Conservation (phyloP, 2,329 filamentous ascomycete genomes). For the Raffaelea deltoideospora region DNA sequence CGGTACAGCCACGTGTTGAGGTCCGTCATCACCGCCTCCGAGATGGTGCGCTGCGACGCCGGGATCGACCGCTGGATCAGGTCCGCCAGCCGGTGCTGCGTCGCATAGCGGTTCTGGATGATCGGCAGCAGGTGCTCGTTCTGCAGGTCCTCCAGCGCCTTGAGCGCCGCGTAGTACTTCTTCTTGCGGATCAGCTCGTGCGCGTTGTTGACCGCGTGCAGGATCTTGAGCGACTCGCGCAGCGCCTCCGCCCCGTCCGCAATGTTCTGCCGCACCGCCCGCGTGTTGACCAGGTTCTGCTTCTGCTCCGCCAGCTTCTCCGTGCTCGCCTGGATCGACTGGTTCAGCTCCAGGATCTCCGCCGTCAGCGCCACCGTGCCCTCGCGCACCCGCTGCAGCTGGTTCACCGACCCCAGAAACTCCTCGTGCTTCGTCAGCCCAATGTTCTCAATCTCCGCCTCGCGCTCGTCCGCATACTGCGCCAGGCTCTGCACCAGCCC, state of each 20-base stretch:
- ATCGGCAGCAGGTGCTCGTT: slow-evolving; percentile 74
- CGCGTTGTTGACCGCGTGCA: slow-evolving; percentile 85
- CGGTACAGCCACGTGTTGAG: slow-evolving; percentile 93
- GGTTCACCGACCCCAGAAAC: slow-evolving; percentile 85
- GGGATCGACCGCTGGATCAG: slow-evolving; percentile 94
- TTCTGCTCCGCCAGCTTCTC: slow-evolving; percentile 92
- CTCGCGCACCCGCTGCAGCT: slow-evolving; percentile 81
- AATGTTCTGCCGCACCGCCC: slow-evolving; percentile 86
- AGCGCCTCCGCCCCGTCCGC: slow-evolving; percentile 81
- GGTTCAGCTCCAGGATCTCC: slow-evolving; percentile 83
- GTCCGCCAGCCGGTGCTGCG: slow-evolving; percentile 86
- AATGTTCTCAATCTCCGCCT: slow-evolving; percentile 83
- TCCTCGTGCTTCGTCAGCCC: slow-evolving; percentile 95
- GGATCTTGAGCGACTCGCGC: slow-evolving; percentile 79
- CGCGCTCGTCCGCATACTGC: slow-evolving; percentile 72
- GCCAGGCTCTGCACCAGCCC: slow-evolving; percentile 65
- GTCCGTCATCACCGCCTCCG: slow-evolving; percentile 92
- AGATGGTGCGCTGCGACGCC: slow-evolving; percentile 79
- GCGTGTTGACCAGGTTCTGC: slow-evolving; percentile 81
- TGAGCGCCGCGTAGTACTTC: slow-evolving; percentile 87
- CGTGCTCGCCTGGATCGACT: slow-evolving; percentile 88
- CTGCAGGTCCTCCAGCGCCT: slow-evolving; percentile 86
- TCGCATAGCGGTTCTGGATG: slow-evolving; percentile 70
- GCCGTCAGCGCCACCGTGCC: slow-evolving; percentile 77
- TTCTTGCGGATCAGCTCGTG: slow-evolving; percentile 85